These are phyloP conservation scores for Tillandsia fasciculata DNA, from an alignment of 176 grass and related monocot species.

Conservation along the genomic window DNA sequence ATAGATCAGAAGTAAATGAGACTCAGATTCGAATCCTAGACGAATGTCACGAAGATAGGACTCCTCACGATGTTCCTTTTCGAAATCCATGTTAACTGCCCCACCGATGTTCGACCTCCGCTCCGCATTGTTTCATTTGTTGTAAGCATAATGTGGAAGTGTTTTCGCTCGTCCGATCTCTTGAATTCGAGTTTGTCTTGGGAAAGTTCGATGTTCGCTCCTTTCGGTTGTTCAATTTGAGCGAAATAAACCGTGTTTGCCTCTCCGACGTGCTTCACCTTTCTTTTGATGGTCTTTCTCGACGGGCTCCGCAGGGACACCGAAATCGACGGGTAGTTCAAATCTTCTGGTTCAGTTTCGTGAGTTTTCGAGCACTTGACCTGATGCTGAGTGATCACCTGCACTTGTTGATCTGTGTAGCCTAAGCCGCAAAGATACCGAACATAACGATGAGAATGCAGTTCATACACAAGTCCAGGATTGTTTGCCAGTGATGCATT, in stretches of 20 bases:
- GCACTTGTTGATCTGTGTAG: conserved; percentile 6
- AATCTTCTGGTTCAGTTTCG: not conserved
- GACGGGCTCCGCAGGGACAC: not conserved
- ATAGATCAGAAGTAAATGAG: not conserved
- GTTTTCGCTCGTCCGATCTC: not conserved
- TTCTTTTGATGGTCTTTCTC: not conserved
- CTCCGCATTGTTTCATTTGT: not conserved
- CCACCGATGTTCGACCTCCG: not conserved
- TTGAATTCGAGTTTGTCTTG: conserved; percentile 1
- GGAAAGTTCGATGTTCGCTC: not conserved
- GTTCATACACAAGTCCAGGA: conserved; percentile 1
- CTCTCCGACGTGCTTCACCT: not conserved
- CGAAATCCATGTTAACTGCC: not conserved
- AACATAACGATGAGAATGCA: not conserved
- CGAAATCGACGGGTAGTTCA: not conserved
- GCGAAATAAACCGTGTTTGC: conserved; percentile 3
- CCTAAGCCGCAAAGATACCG: conserved; percentile 3
- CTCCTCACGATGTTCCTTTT: not conserved
- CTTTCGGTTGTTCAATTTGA: not conserved
- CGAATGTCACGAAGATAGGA: not conserved
- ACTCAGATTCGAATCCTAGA: not conserved
- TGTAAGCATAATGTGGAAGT: not conserved
- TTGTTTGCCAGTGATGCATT: not conserved
- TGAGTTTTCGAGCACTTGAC: not conserved
- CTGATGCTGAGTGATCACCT: not conserved